Evolutionary conservation across 2,329 filamentous ascomycete species (phyloP), one percentile per base, ranked within the genome.

Genomic region (Fusarium coicis): DNA sequence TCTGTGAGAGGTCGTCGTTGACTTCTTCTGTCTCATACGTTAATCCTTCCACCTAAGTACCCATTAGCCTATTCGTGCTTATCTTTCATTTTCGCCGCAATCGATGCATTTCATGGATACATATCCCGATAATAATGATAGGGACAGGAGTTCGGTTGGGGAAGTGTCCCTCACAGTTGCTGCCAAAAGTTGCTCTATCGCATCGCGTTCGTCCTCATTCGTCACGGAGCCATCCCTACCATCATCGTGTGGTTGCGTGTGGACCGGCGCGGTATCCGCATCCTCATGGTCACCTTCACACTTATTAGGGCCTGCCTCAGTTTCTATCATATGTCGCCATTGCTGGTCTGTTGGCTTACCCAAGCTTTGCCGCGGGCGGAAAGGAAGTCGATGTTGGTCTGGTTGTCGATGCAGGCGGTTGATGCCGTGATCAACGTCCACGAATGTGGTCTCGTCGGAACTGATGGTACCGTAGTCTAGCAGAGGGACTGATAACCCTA

Each of bases 111-210:
- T 50, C 44, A 34, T 42, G 8, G 7, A 49, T 30, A 32, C 23
- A 55, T 21, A 26, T 32, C 30, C 30, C 23, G 30, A 34, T 36
- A 36, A 34, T 49, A 50, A 36, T 37, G 40, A 21, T 14, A 23
- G 18, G 30, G 23, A 18, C n/a, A 15, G 23, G 32, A 18, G 21
- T 28, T 39, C 39, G 21, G 6, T 34, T 26, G 21, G 30, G 23
- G 28, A 23, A 28, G 39, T n/a, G 39, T 49, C 26, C 70, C 70
- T 73, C 42, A 73, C 70, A 49, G 26, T 46, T 47, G 56, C 37
- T 44, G 44, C 28, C 40, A 39, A 42, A 39, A 36, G 50, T 44
- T 42, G 54, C 19, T 50, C 50, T n/a, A n/a, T 19, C 26, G 52
- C 16, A 11, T 26, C 34, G 23, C 21, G 28, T 30, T 49, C 55